A percentile compares a stretch with the other conserved stretches of the same genome.
phyloP scores from a whole-genome alignment of 805 yeast genomes.

The Nakazawaea holstii region DNA sequence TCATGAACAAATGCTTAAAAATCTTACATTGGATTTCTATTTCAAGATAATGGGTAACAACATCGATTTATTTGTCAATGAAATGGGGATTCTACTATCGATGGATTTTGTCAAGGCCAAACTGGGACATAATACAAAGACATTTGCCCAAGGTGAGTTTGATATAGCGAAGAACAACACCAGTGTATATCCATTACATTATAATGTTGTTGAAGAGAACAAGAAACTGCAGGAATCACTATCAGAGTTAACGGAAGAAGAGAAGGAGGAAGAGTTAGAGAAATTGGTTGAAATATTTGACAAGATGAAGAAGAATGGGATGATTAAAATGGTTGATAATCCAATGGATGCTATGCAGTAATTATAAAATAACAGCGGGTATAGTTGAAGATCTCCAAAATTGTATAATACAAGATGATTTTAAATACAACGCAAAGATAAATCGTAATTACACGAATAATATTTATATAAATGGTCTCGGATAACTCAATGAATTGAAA shows the following conservation, averaged over 20 bases:
- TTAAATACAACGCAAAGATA: no score
- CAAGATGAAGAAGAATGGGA: slow-evolving; percentile 9
- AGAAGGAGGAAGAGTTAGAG: slow-evolving; percentile 11
- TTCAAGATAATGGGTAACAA: slow-evolving; percentile 8
- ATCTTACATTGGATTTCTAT: slow-evolving; percentile 6
- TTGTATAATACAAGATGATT: background rate
- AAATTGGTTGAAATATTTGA: slow-evolving; percentile 10
- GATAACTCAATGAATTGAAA: background rate
- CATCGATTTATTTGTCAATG: slow-evolving; percentile 1
- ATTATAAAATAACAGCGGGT: background rate
- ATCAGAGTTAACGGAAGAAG: slow-evolving; percentile 9
- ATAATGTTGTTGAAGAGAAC: slow-evolving; percentile 6
- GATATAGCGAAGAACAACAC: background rate
- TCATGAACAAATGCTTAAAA: background rate
- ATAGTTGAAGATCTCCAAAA: background rate
- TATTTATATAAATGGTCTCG: no score
- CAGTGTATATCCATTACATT: slow-evolving; percentile 7
- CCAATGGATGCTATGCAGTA: slow-evolving; percentile 7
- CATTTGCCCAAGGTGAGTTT: slow-evolving; percentile 4
- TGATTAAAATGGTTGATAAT: slow-evolving; percentile 9
- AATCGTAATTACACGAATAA: background rate
- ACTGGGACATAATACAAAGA: background rate
- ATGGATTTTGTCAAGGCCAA: slow-evolving; percentile 9
- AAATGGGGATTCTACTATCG: slow-evolving; percentile 8
- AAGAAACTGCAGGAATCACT: background rate